These are phyloP conservation scores for Jackrogersella multiformis DNA, from an alignment of 495 filamentous ascomycete species.

Conservation along the genomic window DNA sequence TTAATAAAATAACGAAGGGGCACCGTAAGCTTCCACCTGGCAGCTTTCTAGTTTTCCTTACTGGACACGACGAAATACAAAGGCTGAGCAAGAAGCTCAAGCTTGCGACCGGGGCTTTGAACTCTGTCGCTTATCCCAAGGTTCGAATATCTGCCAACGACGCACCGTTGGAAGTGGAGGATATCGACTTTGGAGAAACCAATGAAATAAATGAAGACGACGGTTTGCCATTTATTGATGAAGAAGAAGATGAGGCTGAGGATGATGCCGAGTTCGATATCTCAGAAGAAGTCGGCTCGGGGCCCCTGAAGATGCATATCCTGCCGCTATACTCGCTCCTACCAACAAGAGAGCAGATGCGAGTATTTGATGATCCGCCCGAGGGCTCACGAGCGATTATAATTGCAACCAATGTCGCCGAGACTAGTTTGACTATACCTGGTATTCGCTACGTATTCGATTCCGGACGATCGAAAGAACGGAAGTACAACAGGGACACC, in stretches of 20 bases:
- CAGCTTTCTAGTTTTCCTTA: constrained; percentile 94
- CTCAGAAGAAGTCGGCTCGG: constrained; percentile 60
- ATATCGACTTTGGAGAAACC: constrained; percentile 78
- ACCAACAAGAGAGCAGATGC: constrained; percentile 91
- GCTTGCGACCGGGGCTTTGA: constrained; percentile 68
- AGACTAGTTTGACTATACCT: constrained; percentile 96
- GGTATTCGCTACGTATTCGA: constrained; percentile 97
- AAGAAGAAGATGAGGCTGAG: constrained; percentile 62
- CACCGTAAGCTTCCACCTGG: constrained; percentile 92
- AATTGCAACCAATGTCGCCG: constrained; percentile 95
- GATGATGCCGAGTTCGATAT: constrained; percentile 68
- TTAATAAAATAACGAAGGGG: constrained; percentile 85
- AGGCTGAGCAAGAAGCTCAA: constrained; percentile 80
- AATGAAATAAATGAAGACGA: constrained; percentile 56
- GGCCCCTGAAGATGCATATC: constrained; percentile 75
- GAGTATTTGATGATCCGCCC: constrained; percentile 89
- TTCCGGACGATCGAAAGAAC: constrained; percentile 87
- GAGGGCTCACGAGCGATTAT: constrained; percentile 87
- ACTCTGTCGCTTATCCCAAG: constrained; percentile 63
- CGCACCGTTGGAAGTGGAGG: constrained; percentile 83
- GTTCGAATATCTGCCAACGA: constrained; percentile 80
- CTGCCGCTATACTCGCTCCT: constrained; percentile 93
- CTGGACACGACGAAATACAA: constrained; percentile 90
- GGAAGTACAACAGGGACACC: constrained; percentile 80
- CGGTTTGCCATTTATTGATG: constrained; percentile 51